Base-by-base conservation (phyloP, 805 yeast species). In the Pichia manshurica region DNA sequence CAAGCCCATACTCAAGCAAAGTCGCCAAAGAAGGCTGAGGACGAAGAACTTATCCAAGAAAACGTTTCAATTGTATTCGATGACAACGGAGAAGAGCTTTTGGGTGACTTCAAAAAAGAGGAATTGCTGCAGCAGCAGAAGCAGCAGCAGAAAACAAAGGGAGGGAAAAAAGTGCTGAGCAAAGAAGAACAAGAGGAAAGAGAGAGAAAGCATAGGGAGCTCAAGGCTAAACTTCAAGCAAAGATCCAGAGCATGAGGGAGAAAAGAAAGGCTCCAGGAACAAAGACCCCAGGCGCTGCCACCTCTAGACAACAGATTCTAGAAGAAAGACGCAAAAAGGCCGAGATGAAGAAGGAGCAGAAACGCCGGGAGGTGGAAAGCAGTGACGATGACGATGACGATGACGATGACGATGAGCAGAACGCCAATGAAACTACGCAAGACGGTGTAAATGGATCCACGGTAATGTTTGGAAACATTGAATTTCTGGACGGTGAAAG, bases 231-330 rank as follows among this genome's bases (percentile, higher is more conserved):
- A 63, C 75, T 93, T 39, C 82, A 91, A 25, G 77, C 75, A 16
- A 87, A 81, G 63, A 90, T 93, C 53, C 76, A 71, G 48, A 68
- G 67, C 8, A 59, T 93, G 68, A 80, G 82, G 55, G 89, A 82
- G 47, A 84, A 79, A 66, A 81, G 99, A 63, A 90, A 84, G 59
- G 99, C 98, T 1, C 93, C 95, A 1, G 98, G 98, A 2, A 70
- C 90, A 1, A 82, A 79, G 40, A 80, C 74, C 4, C 71, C 75
- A 4, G 96, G 96, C 21, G 93, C 96, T 0, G 89, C 90, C 15
- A 75, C 81, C 50, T 86, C 91, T 10, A 75, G 97, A 65, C 95
- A 88, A 55, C 90, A 85, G 63, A 73, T 84, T 35, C 62, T 86
- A 46, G 87, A 79, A 54, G 81, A 78, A 60, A 72, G 86, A 52